A percentile compares a stretch with the other conserved stretches of the same genome.
phyloP scores from a whole-genome alignment of 75 land plant species.

The Ceratopteris richardii region DNA sequence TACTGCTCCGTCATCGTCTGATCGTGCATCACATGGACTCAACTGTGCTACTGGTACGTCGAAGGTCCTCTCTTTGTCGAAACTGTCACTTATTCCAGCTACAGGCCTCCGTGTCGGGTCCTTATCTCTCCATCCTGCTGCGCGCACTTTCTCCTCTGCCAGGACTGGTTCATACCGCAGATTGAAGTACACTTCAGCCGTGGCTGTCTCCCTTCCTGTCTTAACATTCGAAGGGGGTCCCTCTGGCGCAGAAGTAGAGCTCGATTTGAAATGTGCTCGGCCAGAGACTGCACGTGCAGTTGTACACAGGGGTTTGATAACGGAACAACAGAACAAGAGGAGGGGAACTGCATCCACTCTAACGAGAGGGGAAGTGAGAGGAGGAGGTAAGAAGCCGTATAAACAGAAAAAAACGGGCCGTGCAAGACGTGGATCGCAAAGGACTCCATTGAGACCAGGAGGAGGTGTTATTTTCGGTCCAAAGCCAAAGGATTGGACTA shows the following conservation, averaged over 20 bases:
- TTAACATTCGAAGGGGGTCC: slow-evolving; percentile 58
- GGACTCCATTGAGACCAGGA: slow-evolving; percentile 82
- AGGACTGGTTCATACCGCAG: background rate
- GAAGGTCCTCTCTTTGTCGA: no score
- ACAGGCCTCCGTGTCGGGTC: no score
- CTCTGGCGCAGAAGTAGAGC: slow-evolving; percentile 40
- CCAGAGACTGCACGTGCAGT: slow-evolving; percentile 77
- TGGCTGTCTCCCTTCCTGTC: slow-evolving; percentile 50
- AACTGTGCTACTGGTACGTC: no score
- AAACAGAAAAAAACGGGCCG: slow-evolving; percentile 83
- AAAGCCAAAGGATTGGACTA: slow-evolving; percentile 83
- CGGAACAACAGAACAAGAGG: slow-evolving; percentile 70
- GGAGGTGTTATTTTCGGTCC: slow-evolving; percentile 95
- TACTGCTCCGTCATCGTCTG: no score
- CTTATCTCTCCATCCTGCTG: background rate
- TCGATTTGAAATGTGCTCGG: slow-evolving; percentile 61
- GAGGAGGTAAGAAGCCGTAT: slow-evolving; percentile 85
- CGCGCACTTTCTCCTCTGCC: slow-evolving; percentile 8
- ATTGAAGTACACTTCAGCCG: slow-evolving; percentile 14
- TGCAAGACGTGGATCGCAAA: slow-evolving; percentile 80
- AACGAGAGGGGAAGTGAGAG: slow-evolving; percentile 78
- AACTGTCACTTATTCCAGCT: no score
- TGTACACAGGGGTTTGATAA: slow-evolving; percentile 76
- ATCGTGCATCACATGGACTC: no score
- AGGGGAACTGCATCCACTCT: slow-evolving; percentile 93